Evolutionary conservation across 148 eudicot species (phyloP).

Genomic region (Rhododendron simsii): DNA sequence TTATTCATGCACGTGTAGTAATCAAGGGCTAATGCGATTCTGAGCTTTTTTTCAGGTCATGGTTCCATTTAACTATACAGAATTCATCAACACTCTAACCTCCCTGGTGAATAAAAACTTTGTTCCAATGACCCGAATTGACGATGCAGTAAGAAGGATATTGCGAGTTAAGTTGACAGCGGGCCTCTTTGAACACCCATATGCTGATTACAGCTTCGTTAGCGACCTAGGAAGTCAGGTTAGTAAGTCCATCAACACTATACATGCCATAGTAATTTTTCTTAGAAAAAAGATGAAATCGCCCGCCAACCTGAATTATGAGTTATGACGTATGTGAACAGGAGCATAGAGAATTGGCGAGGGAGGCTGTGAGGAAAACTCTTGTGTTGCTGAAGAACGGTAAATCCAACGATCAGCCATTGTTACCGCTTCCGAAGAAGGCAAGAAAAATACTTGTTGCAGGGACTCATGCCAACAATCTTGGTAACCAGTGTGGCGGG

Average conservation of each 20-base stretch:
- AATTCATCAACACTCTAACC: background rate
- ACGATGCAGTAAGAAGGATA: background rate
- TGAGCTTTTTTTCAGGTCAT: background rate
- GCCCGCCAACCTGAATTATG: background rate
- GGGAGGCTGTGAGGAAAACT: constrained; percentile 1
- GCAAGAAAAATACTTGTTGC: background rate
- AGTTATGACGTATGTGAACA: background rate
- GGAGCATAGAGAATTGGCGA: background rate
- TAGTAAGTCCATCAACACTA: background rate
- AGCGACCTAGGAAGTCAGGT: background rate
- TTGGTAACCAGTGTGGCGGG: background rate
- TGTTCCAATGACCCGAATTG: background rate
- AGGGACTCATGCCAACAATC: background rate
- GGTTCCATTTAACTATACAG: background rate
- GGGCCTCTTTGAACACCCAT: background rate
- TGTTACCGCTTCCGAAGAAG: background rate
- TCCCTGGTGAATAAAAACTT: background rate
- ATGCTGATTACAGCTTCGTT: background rate
- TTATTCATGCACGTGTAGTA: too few species aligned
- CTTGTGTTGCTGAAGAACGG: background rate
- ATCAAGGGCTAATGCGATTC: background rate
- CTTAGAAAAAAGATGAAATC: background rate
- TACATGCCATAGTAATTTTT: background rate
- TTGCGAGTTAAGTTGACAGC: background rate
- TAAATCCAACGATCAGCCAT: background rate